Evolutionary conservation across 2,329 filamentous ascomycete genomes (phyloP), one percentile per base, ranked within the genome.

Genomic region (Myriosclerotinia scirpicola): DNA sequence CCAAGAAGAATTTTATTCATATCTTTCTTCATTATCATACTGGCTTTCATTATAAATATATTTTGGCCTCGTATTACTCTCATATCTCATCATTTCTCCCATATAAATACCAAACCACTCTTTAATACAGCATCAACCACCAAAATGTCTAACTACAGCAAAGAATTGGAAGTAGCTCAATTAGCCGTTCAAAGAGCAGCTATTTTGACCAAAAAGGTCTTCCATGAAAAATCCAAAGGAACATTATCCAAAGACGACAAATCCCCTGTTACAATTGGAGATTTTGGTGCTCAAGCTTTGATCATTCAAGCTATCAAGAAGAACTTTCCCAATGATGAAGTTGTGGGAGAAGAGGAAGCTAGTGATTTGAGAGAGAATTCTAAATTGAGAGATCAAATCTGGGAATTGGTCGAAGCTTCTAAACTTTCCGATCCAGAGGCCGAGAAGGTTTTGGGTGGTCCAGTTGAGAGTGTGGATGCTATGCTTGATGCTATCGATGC

Each of bases 281-380:
- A 99, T 81, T 98, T 97, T 78, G 95, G 95, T 76, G 96, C 95
- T 48, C 95, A 99, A 82, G 93, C 95, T 42, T 87, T 99, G 71
- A 97, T 99, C 79, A 97, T 98, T 76, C 85, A 89, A 67, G 94
- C 94, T 38, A 89, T 99, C 72, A 89, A 89, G 79, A 87, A 91
- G 79, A 92, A 90, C 79, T 99, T 99, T 82, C 95, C 95, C 22
- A 77, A 87, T 46, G 95, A 99, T 76, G 90, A 92, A 78, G 91
- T 99, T 70, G 92, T 99, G 53, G 95, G 91, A 72, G 95, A 99
- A 80, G 95, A 99, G 80, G 95, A 99, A 80, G 91, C 94, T 9
- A 87, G 87, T 68, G 85, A 89, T 73, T 85, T 99, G 68, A 87
- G 91, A 66, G 83, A 88, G 65, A 89, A 98, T 72, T 81, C 83